Percentiles rank a stretch among this genome's conserved stretches.
Conservation (phyloP, 331 rosid genomes). For the Quercus lobata region DNA sequence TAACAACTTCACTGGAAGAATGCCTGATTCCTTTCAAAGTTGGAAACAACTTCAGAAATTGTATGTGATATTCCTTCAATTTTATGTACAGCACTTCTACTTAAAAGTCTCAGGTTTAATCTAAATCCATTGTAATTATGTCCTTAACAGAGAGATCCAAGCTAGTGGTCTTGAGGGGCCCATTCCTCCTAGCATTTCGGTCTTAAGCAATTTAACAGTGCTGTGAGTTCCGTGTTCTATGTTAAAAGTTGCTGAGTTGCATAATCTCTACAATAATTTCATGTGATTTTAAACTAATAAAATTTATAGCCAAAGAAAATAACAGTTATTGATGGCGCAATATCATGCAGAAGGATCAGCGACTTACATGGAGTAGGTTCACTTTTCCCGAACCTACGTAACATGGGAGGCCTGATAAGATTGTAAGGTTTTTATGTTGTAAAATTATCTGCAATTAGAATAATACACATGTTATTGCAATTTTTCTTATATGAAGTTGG, state of each 20-base stretch:
- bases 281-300: background rate
- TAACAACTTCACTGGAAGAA: conserved; percentile 18
- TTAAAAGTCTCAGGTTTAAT: background rate
- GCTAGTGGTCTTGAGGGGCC: conserved; percentile 40
- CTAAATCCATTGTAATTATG: background rate
- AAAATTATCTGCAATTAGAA: background rate
- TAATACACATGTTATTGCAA: background rate
- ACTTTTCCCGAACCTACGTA: background rate
- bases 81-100: background rate
- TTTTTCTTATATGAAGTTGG: background rate
- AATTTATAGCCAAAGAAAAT: background rate
- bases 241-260: background rate
- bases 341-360: background rate
- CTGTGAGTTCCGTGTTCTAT: conserved; percentile 22
- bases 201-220: background rate
- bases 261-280: background rate
- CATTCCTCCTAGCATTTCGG: conserved; percentile 31
- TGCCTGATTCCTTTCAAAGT: conserved; percentile 23
- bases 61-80: background rate
- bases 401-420: background rate
- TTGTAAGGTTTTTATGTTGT: background rate
- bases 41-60: conserved; percentile 9
- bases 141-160: conserved; percentile 23
- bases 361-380: background rate
- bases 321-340: background rate